Base-by-base conservation (phyloP, 495 filamentous ascomycete genomes). In the Neurospora discreta region DNA sequence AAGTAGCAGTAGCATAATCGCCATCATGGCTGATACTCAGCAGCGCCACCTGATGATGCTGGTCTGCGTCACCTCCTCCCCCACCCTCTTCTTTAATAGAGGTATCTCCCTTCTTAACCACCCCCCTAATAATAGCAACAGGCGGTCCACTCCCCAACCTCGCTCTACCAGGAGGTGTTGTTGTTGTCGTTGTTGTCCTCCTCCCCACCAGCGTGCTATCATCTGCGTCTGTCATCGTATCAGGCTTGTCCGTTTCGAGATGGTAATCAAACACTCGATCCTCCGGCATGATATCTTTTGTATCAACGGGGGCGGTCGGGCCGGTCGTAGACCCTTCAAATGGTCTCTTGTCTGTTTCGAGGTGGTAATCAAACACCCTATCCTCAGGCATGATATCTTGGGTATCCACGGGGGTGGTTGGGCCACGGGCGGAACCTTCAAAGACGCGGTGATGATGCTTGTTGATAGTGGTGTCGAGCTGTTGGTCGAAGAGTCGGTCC, bases 1-100 rank as follows among this genome's bases (percentile, higher is more conserved):
- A 83, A 23, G 73, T 71, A 9, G 80, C 80, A 20, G 76, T 75
- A 2, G 81, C 79, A 65, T 80, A 83, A 3, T 78, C 76, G 5
- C 75, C 76, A 52, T 83, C 81, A 52, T 83, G 81, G 38, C 78
- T 80, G 42, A 83, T 83, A 44, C 80, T 83, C 3, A 83, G 43
- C 52, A 68, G 69, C 18, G 74, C 80, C 68, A 74, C 69, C 69
- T 75, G 74, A 15, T 75, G 68, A 5, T 36, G 2, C 0, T 33
- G 30, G 3, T 46, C n/a, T 42, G 11, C 41, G 13, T 39, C 68
- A 20, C n/a, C n/a, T n/a, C n/a, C n/a, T n/a, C n/a, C n/a, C n/a
- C n/a, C n/a, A n/a, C 41, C 70, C 5, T 41, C 68, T 10, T 68
- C 68, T 41, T 26, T 20, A 44, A n/a, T n/a, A n/a, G n/a, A n/a